phyloP scores from a whole-genome alignment of 2,329 filamentous ascomycete species.

The Pyrenophora seminiperda region DNA sequence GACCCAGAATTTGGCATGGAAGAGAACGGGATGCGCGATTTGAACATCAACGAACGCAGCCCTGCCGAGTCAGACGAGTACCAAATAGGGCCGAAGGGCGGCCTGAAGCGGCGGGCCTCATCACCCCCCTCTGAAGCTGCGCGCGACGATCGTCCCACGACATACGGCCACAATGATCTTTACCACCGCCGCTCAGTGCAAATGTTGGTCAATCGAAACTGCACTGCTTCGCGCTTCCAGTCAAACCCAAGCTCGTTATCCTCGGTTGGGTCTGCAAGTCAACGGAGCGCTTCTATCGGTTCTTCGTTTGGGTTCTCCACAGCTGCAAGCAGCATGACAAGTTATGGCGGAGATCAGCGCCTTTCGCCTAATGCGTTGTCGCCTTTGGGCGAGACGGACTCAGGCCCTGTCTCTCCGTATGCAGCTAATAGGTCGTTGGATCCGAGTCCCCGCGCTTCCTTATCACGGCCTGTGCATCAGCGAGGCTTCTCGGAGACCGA shows the following conservation, averaged over 20 bases:
- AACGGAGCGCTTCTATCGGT: conserved; percentile 66
- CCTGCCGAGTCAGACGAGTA: conserved; percentile 53
- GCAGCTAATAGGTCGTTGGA: conserved; percentile 55
- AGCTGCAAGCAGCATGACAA: conserved; percentile 68
- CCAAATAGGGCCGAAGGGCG: conserved; percentile 53
- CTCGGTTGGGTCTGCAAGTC: conserved; percentile 64
- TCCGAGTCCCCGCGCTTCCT: conserved; percentile 50
- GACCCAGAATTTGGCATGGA: conserved; percentile 60
- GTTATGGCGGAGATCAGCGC: conserved; percentile 65
- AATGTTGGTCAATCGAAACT: conserved; percentile 60
- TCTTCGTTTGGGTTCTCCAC: conserved; percentile 64
- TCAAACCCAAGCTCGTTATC: conserved; percentile 66
- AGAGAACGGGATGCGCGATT: conserved; percentile 57
- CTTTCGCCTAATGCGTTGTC: conserved; percentile 66
- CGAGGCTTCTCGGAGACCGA: conserved; percentile 50
- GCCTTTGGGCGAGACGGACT: conserved; percentile 61
- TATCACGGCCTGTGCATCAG: conserved; percentile 49
- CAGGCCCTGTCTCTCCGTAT: conserved; percentile 60
- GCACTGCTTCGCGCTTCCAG: conserved; percentile 60
- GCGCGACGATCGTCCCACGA: conserved; percentile 53
- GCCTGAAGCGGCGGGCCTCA: conserved; percentile 68
- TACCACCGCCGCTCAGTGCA: conserved; percentile 61
- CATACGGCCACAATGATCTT: conserved; percentile 53
- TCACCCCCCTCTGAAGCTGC: conserved; percentile 64
- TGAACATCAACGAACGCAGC: conserved; percentile 61